phyloP scores from a whole-genome alignment of 2,329 filamentous ascomycete species.

The Penicillium sp. region DNA sequence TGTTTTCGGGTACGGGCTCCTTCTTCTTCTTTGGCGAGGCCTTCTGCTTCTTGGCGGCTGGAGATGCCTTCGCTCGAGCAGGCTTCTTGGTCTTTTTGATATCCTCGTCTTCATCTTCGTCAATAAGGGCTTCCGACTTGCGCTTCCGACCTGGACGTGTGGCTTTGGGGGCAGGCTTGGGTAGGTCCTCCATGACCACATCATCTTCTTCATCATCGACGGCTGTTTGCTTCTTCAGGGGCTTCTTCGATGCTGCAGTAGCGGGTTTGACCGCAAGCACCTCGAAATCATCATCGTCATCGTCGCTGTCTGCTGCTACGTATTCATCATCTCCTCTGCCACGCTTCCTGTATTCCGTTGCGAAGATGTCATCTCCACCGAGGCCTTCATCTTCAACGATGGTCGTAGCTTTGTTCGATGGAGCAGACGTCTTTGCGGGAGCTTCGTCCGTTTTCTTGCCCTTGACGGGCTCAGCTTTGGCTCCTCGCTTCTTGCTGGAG shows the following conservation, averaged over 20 bases:
- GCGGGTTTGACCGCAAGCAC: slow-evolving; percentile 59
- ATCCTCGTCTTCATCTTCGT: slow-evolving; percentile 53
- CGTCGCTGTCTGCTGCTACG: slow-evolving; percentile 55
- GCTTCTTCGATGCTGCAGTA: slow-evolving; percentile 46
- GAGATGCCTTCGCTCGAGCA: slow-evolving; percentile 34
- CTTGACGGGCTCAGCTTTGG: slow-evolving; percentile 31
- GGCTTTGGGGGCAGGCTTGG: slow-evolving; percentile 44
- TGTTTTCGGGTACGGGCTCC: slow-evolving; percentile 57
- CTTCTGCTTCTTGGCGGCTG: slow-evolving; percentile 45
- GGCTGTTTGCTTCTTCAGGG: slow-evolving; percentile 30
- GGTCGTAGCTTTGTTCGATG: slow-evolving; percentile 33
- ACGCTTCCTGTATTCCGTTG: slow-evolving; percentile 61
- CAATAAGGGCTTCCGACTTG: slow-evolving; percentile 52
- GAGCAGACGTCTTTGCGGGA: slow-evolving; percentile 15
- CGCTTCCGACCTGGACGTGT: slow-evolving; percentile 46
- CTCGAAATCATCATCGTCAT: slow-evolving; percentile 57
- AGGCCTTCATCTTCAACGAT: slow-evolving; percentile 57
- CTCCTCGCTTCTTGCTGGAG: slow-evolving; percentile 52
- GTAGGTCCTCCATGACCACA: slow-evolving; percentile 51
- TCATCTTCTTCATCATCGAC: slow-evolving; percentile 34
- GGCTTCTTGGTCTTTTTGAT: slow-evolving; percentile 55
- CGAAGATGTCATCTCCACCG: slow-evolving; percentile 76
- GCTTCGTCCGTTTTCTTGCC: neutral
- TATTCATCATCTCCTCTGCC: slow-evolving; percentile 63
- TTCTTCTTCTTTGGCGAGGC: slow-evolving; percentile 59